Conservation (phyloP, 176 grass and related monocot genomes). For the Phragmites australis region DNA sequence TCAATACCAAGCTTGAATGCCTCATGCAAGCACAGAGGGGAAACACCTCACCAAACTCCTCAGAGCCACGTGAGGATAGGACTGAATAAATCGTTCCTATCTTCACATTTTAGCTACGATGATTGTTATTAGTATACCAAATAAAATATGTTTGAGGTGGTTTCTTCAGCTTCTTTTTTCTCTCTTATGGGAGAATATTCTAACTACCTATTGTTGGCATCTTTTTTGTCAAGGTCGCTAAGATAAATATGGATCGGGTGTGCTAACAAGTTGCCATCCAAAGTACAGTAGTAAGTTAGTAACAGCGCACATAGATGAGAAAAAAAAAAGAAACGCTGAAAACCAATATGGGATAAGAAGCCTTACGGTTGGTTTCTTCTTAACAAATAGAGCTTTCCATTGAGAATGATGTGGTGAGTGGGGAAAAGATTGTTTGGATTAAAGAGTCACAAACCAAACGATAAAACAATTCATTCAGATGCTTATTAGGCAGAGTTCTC, state of each 20-base stretch:
- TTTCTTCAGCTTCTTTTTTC: background rate
- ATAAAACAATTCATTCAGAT: background rate
- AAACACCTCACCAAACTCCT: constrained; percentile 4
- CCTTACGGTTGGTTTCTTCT: constrained; percentile 35
- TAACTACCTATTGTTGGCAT: constrained; percentile 30
- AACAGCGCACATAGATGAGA: constrained; percentile 22
- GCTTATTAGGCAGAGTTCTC: background rate
- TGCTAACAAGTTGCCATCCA: constrained; percentile 31
- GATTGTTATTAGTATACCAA: constrained; percentile 42
- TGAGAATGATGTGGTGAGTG: constrained; percentile 55
- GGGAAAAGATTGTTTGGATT: background rate
- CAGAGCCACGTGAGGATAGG: constrained; percentile 19
- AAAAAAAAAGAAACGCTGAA: constrained; percentile 11
- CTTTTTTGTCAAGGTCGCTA: constrained; percentile 38
- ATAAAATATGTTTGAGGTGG: constrained; percentile 41
- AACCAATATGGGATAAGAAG: constrained; percentile 13
- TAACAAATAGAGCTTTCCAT: constrained; percentile 33
- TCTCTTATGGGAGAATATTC: constrained; percentile 18
- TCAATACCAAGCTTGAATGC: constrained; percentile 56
- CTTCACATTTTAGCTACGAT: constrained; percentile 32
- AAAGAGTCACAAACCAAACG: constrained; percentile 16
- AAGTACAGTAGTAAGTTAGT: constrained; percentile 4
- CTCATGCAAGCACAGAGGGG: constrained; percentile 44
- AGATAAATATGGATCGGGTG: constrained; percentile 38
- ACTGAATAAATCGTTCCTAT: constrained; percentile 46